Evolutionary conservation across 345 rosid genomes (phyloP).

Genomic region (Nasturtium officinale): DNA sequence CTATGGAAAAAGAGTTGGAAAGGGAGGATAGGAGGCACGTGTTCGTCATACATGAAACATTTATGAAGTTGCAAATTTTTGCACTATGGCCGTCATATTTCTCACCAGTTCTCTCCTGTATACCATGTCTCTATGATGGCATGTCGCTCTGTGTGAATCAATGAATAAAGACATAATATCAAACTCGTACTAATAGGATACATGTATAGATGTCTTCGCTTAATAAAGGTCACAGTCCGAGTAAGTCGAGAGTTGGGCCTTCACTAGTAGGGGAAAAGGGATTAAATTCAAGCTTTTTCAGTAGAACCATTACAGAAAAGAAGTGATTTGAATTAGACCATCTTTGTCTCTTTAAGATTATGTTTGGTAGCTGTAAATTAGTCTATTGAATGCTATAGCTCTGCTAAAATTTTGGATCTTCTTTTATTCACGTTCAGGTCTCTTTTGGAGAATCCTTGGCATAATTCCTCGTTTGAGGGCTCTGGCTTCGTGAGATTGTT

Average conservation of each 20-base stretch:
- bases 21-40: not conserved
- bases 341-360: constrained; percentile 15
- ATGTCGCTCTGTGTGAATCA: constrained; percentile 3
- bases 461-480: constrained; percentile 94
- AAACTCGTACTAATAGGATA: constrained; percentile 13
- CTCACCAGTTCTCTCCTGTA: not conserved
- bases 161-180: constrained; percentile 11
- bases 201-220: constrained; percentile 1
- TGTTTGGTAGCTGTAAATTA: constrained; percentile 19
- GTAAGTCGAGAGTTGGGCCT: constrained; percentile 3
- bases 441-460: constrained; percentile 96
- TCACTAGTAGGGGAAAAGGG: constrained; percentile 1
- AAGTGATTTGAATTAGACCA: not conserved
- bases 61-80: not conserved
- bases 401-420: constrained; percentile 23
- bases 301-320: constrained; percentile 1
- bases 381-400: constrained; percentile 14
- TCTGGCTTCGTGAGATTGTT: constrained; percentile 92
- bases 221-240: constrained; percentile 3
- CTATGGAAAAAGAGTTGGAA: constrained; percentile 7
- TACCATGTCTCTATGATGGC: not conserved
- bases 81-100: constrained; percentile 5
- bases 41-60: not conserved
- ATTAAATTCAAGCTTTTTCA: constrained; percentile 4
- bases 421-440: constrained; percentile 54